A percentile compares a stretch with the other conserved stretches of the same genome.
These are phyloP conservation scores for Cichorium intybus DNA, from an alignment of 140 eudicot genomes.

Conservation along the genomic window DNA sequence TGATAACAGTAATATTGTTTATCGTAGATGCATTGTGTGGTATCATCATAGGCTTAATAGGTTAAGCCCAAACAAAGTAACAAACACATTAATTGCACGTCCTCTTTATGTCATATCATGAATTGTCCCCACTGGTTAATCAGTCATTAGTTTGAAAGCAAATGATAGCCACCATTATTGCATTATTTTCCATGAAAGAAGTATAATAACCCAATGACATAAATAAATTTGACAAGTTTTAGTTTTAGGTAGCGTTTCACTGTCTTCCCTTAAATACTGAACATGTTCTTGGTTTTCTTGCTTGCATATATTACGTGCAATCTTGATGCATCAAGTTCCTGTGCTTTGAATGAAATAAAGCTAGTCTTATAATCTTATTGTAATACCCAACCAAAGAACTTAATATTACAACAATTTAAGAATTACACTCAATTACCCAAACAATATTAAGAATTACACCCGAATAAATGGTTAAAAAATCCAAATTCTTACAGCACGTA, in stretches of 20 bases:
- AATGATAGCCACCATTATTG: too few species aligned
- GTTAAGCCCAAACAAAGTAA: not conserved
- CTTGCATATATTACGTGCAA: not conserved
- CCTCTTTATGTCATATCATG: too few species aligned
- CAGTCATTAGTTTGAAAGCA: too few species aligned
- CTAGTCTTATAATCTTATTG: not conserved
- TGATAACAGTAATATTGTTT: too few species aligned
- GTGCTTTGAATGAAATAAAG: too few species aligned
- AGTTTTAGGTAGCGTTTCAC: not conserved
- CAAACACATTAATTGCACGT: too few species aligned
- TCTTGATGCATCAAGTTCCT: too few species aligned
- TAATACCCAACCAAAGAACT: not conserved
- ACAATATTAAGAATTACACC: constrained; percentile 5
- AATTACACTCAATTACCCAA: not conserved
- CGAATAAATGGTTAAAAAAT: not conserved
- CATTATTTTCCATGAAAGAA: too few species aligned
- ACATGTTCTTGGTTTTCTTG: not conserved
- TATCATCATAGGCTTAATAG: too few species aligned
- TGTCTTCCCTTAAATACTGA: not conserved
- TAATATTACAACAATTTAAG: not conserved
- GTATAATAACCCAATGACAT: too few species aligned
- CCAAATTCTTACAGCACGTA: not conserved
- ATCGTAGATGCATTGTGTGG: too few species aligned
- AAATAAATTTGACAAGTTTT: not conserved
- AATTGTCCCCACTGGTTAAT: too few species aligned